phyloP scores from a whole-genome alignment of 345 rosid species.

The Citrus australasica region DNA sequence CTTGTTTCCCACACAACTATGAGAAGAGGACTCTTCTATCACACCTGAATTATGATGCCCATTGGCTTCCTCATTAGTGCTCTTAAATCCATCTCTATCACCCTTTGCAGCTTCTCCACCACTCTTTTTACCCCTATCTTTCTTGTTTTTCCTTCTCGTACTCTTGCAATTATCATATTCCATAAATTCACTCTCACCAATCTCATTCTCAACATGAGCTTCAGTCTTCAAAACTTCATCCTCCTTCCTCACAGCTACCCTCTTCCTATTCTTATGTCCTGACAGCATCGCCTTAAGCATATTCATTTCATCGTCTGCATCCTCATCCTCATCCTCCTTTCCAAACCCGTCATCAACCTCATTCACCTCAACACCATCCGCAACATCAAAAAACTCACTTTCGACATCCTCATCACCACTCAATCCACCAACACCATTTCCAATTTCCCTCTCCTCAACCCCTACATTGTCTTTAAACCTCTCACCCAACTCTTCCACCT shows the following conservation, averaged over 20 bases:
- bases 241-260: constrained; percentile 26
- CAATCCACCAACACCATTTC: constrained; percentile 9
- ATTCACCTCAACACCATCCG: constrained; percentile 31
- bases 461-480: constrained; percentile 43
- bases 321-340: constrained; percentile 24
- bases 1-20: constrained; percentile 20
- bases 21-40: constrained; percentile 30
- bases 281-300: constrained; percentile 71
- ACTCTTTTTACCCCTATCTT: constrained; percentile 39
- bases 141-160: constrained; percentile 49
- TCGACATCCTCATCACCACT: constrained; percentile 18
- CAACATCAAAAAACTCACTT: constrained; percentile 22
- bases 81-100: constrained; percentile 25
- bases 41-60: constrained; percentile 20
- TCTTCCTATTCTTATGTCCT: constrained; percentile 45
- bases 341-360: constrained; percentile 27
- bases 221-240: constrained; percentile 18
- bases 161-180: constrained; percentile 44
- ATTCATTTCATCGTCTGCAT: constrained; percentile 38
- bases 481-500: constrained; percentile 40
- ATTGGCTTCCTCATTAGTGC: constrained; percentile 24
- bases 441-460: constrained; percentile 25
- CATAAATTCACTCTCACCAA: constrained; percentile 34
- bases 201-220: constrained; percentile 35
- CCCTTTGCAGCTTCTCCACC: constrained; percentile 25